These are phyloP conservation scores for Leersia perrieri DNA, from an alignment of 176 grass and related monocot species.

Conservation along the genomic window DNA sequence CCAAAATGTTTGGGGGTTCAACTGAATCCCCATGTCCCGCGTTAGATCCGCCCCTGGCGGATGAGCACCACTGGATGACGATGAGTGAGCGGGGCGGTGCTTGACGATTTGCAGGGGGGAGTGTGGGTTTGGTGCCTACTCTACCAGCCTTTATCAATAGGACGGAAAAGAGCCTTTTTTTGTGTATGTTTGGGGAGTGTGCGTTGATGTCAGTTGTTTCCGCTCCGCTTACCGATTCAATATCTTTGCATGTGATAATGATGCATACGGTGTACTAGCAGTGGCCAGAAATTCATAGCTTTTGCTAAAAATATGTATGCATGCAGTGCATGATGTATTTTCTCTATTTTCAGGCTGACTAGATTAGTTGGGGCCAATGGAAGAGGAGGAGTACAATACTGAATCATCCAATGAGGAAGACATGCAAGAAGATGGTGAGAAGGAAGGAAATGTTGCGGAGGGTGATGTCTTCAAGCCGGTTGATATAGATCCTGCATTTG, in stretches of 20 bases:
- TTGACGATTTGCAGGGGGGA: no score
- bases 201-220: no score
- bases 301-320: constrained; percentile 2
- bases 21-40: no score
- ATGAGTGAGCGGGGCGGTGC: no score
- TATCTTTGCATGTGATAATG: neutral
- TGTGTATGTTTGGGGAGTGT: no score
- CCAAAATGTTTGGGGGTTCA: no score
- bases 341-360: constrained; percentile 25
- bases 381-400: constrained; percentile 50
- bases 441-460: constrained; percentile 37
- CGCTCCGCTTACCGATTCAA: neutral
- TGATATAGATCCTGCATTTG: constrained; percentile 50
- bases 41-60: no score
- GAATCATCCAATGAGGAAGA: constrained; percentile 68
- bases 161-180: no score
- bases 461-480: constrained; percentile 34
- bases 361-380: constrained; percentile 31
- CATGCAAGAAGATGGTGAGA: constrained; percentile 42
- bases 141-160: no score
- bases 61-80: no score
- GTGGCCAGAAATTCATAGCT: constrained; percentile 20
- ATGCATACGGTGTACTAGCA: neutral
- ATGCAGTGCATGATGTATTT: neutral
- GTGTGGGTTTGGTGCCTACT: no score